Conservation (phyloP, 371 early-diverging fungal species). For the Phascolomyces articulosus region DNA sequence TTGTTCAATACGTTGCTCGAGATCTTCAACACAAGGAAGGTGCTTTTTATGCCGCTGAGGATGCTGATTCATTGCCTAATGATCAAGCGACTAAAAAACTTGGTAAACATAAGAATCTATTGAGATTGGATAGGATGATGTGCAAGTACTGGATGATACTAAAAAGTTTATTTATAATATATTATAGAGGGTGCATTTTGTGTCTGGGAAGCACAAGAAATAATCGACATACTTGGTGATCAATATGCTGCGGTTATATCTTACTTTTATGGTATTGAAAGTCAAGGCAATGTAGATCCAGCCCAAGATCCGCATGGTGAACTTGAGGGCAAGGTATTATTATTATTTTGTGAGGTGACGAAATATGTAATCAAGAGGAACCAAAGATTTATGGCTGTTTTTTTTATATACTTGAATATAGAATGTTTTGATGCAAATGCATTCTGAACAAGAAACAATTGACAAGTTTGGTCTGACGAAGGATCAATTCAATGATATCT, state of each 20-base stretch:
- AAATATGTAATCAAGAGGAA: no score
- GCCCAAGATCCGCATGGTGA: constrained; percentile 67
- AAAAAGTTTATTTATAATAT: neutral
- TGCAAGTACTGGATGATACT: no score
- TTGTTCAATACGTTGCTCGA: constrained; percentile 56
- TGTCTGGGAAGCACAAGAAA: constrained; percentile 62
- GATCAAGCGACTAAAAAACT: constrained; percentile 40
- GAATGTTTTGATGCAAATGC: constrained; percentile 58
- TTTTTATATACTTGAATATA: constrained; percentile 10
- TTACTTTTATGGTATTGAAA: constrained; percentile 51
- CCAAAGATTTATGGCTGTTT: no score
- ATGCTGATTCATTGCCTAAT: constrained; percentile 67
- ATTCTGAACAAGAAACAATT: constrained; percentile 49
- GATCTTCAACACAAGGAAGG: constrained; percentile 54
- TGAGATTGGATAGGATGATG: no score
- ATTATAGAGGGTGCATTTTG: constrained; percentile 70
- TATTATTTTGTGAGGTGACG: no score
- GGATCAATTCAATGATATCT: constrained; percentile 28
- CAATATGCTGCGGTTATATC: constrained; percentile 43
- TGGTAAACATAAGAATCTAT: no score
- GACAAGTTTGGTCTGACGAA: constrained; percentile 27
- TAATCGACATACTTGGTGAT: constrained; percentile 41
- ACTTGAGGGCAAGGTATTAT: constrained; percentile 51
- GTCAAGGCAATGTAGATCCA: constrained; percentile 61
- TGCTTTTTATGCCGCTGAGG: constrained; percentile 75